Base-by-base conservation (phyloP, 2,329 filamentous ascomycete species). In the Nemania sp. region DNA sequence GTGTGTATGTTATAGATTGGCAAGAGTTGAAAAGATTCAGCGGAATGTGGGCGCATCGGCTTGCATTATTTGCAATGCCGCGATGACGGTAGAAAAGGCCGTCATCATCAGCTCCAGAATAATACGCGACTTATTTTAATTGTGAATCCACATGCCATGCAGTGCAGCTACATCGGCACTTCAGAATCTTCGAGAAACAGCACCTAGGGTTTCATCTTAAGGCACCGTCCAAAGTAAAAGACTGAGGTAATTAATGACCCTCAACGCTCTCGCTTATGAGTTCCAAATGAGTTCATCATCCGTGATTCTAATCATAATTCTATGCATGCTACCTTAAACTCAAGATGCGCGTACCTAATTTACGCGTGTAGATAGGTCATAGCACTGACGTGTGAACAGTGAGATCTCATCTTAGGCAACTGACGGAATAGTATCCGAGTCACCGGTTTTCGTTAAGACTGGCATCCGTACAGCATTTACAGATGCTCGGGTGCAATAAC, bases 351-450 rank as follows among this genome's bases (percentile, higher is more conserved):
- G 46, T 14, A 58, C 24, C 2, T 56, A 49, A 7, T 43, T 14
- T 8, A 9, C 17, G 26, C 20, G 5, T 12, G 31, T n/a, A 9
- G 31, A 20, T 11, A 26, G 7, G 2, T 2, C 40, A 17, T 31
- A 9, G 2, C 9, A 20, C 42, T 42, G 9, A 19, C 57, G 33
- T 20, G 54, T 22, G 11, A 58, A 26, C 9, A 54, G 56, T 19
- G 57, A 57, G 6, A 44, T 54, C 30, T 61, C n/a, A n/a, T n/a
- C n/a, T n/a, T n/a, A 57, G 5, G 54, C 39, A 9, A 57, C 47
- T 8, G 55, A 24, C 33, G 52, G 49, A 28, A 58, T 49, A 17
- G 56, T 47, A 9, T 56, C 40, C 6, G 37, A 44, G 36, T 56
- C 59, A 5, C 52, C 49, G 34, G 26, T 36, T 28, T 36, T 43